Evolutionary conservation across 78 protist species (phyloP).

Genomic region (Ministeria vibrans): DNA sequence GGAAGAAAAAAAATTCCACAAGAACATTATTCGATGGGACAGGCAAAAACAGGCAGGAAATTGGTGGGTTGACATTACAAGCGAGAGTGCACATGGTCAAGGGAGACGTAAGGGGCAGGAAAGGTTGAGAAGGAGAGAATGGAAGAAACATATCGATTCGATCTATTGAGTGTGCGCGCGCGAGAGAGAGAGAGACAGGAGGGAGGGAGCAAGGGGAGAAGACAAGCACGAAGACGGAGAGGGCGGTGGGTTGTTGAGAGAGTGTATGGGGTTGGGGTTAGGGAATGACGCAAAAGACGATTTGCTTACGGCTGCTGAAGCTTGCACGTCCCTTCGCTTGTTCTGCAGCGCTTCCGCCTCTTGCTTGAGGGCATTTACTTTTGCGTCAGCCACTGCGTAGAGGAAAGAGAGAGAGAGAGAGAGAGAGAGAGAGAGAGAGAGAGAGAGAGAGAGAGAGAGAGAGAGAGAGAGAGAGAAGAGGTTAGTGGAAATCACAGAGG

Average conservation of each 20-base stretch:
- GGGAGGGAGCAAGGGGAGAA: too few relatives aligned
- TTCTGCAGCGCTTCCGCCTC: neutral
- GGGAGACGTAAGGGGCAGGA: too few relatives aligned
- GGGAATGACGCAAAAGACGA: neutral
- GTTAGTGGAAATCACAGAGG: neutral
- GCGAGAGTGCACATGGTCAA: too few relatives aligned
- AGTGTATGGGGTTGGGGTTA: neutral
- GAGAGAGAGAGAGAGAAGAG: neutral
- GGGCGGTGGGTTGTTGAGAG: neutral
- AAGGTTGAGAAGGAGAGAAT: too few relatives aligned
- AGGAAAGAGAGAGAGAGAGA: neutral
- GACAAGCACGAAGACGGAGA: neutral
- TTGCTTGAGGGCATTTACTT: neutral
- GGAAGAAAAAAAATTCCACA: too few relatives aligned
- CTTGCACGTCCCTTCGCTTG: neutral
- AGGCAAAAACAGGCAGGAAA: too few relatives aligned
- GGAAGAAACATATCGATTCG: too few relatives aligned
- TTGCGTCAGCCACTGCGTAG: neutral
- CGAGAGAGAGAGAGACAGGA: too few relatives aligned
- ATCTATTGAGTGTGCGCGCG: too few relatives aligned
- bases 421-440: neutral
- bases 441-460: neutral
- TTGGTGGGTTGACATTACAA: too few relatives aligned
- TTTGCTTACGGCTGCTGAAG: neutral
- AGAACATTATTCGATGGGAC: too few relatives aligned